Evolutionary conservation across 805 yeast species (phyloP), one percentile per base, ranked within the genome.

Genomic region (Starmerella khaoyaiensis): DNA sequence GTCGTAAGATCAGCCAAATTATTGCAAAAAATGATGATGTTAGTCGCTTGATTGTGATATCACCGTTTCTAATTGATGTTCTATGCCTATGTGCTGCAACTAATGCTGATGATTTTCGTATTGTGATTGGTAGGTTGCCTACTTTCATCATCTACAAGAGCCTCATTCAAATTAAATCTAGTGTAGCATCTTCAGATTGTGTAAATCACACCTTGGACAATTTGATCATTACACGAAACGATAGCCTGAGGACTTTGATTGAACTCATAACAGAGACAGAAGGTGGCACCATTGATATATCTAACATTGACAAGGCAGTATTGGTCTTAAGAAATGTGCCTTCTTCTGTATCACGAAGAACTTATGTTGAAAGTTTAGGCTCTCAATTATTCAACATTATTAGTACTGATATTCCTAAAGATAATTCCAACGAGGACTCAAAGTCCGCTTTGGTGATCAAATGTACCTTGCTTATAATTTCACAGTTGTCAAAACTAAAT

Each of bases 191-290:
- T 49, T 65, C 66, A 33, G 45, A 46, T 5, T 60, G 66, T 39
- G 62, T 80, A 4, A 55, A 76, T 33, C 42, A 57, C 0, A 62
- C 67, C 33, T 61, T 87, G 3, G 68, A 77, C 0, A 42, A 54
- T 3, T 56, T 82, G 20, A 78, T 79, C 1, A 53, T 71, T 16
- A 56, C 65, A 29, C 66, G 93, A 18, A 55, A 57, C 1, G 76
- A 78, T 50, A 96, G 97, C 0, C 72, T 90, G 2, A 58, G 70
- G 21, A 67, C 84, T 2, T 57, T 87, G 34, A 65, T 84, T 21
- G 96, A 87, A 55, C 73, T 80, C 44, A 64, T 80, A 0, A 62
- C 79, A 11, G 94, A 94, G 0, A 62, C 80, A 19, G 74, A 72
- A 10, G 57, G 15, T 14, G 34, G 8, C 11, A 22, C 17, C 9